Base-by-base conservation (phyloP, 805 yeast genomes). In the Candida vaughaniae region DNA sequence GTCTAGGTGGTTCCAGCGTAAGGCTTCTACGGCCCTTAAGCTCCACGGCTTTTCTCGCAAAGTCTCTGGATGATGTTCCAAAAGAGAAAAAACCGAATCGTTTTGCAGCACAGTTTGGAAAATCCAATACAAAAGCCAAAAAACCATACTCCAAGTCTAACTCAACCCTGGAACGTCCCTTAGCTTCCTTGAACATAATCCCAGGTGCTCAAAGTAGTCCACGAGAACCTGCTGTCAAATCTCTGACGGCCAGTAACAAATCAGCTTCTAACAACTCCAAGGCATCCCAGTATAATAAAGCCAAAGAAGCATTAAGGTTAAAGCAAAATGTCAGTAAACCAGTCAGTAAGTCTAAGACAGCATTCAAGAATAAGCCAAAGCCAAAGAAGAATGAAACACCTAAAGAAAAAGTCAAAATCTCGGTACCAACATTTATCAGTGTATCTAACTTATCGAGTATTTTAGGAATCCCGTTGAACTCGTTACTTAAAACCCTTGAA, bases 401-500 rank as follows among this genome's bases (percentile, higher is more conserved):
- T 15, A 32, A 37, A 35, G 40, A 40, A 34, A 41, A 33, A 51
- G 48, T 68, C 35, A 58, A 58, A 36, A 57, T 68, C 29, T 49
- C 56, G n/a, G 68, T 91, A 20, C 96, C 97, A 1, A 75, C 84
- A 7, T 89, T 83, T 51, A 72, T 87, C 4, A 78, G 95, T 0
- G 85, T 91, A 2, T 72, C 91, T 3, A 85, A 89, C 45, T 66
- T 91, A 29, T 84, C 97, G 0, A 78, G 82, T 25, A 66, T 85
- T 14, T 58, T 93, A 45, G 73, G 77, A 38, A 77, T 85, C 8
- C 75, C 89, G 12, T 74, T 84, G 16, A 77, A 77, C 16, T 72
- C 68, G 10, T 66, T 93, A 3, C 66, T 83, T 33, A 58, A 60
- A 22, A 79, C 77, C 35, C 67, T 91, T 62, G 63, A 66, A 35